Percentiles rank a stretch among this genome's conserved stretches.
phyloP scores from a whole-genome alignment of 208 protist genomes.

The Zelonia costaricensis region DNA sequence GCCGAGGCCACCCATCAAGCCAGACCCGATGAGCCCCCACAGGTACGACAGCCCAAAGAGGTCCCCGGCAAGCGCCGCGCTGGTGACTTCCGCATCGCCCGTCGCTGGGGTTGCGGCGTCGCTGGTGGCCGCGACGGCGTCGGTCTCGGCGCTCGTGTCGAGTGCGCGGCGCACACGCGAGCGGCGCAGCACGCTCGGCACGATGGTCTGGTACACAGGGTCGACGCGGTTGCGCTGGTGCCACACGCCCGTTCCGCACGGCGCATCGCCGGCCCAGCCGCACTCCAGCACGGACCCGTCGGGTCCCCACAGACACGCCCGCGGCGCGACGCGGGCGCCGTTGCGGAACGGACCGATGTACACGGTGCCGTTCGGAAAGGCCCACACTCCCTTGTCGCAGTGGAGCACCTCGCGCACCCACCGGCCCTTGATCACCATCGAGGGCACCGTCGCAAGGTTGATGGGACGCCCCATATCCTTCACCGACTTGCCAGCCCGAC shows the following conservation, averaged over 20 bases:
- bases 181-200: slow-evolving; percentile 13
- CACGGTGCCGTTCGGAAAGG: slow-evolving; percentile 73
- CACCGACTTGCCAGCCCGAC: too few species aligned
- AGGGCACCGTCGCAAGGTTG: slow-evolving; percentile 16
- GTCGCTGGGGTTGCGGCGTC: not conserved
- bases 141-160: not conserved
- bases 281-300: slow-evolving; percentile 81
- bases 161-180: slow-evolving; percentile 11
- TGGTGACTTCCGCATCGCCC: not conserved
- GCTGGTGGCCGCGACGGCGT: not conserved
- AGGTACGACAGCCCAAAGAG: slow-evolving; percentile 19
- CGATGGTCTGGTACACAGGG: slow-evolving; percentile 43
- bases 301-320: slow-evolving; percentile 53
- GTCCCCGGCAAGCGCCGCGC: not conserved
- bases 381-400: slow-evolving; percentile 58
- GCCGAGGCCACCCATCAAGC: slow-evolving; percentile 3
- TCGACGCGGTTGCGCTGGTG: slow-evolving; percentile 51
- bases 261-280: slow-evolving; percentile 56
- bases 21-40: slow-evolving; percentile 13
- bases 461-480: not conserved
- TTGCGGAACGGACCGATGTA: slow-evolving; percentile 71
- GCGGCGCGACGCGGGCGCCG: slow-evolving; percentile 34
- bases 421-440: slow-evolving; percentile 56
- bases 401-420: slow-evolving; percentile 70
- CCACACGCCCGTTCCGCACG: slow-evolving; percentile 59